A percentile compares a stretch with the other conserved stretches of the same genome.
phyloP scores from a whole-genome alignment of 805 yeast species.

The Candida pseudoglaebosa region DNA sequence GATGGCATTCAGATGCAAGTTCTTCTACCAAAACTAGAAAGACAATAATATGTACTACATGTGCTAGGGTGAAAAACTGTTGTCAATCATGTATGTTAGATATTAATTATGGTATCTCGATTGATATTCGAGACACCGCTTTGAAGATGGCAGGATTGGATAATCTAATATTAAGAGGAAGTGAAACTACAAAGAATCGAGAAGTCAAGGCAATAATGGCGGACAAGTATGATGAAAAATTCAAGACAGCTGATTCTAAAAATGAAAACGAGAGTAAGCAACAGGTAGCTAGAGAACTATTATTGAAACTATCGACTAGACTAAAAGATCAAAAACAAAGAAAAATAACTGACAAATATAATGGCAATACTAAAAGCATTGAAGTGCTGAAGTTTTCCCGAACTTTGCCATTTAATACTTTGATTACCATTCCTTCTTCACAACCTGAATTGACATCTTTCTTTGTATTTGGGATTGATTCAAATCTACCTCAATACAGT shows the following conservation, averaged over 20 bases:
- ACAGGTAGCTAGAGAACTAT: constrained; percentile 45
- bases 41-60: constrained; percentile 73
- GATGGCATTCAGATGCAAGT: constrained; percentile 57
- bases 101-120: constrained; percentile 74
- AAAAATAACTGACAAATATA: constrained; percentile 6
- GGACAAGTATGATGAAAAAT: constrained; percentile 50
- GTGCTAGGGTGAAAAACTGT: constrained; percentile 75
- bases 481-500: constrained; percentile 60
- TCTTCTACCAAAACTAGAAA: constrained; percentile 44
- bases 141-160: constrained; percentile 62
- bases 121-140: constrained; percentile 76
- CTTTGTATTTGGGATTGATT: constrained; percentile 72
- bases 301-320: constrained; percentile 44
- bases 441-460: constrained; percentile 49
- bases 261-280: constrained; percentile 11
- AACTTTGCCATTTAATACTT: constrained; percentile 67
- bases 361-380: constrained; percentile 18
- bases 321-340: constrained; percentile 13
- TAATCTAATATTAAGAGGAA: constrained; percentile 13
- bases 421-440: constrained; percentile 37
- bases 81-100: constrained; percentile 90
- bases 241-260: constrained; percentile 20
- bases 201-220: constrained; percentile 40
- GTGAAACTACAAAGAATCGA: constrained; percentile 16
- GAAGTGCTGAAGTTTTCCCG: constrained; percentile 53